Evolutionary conservation across 1,139 yeast genomes (phyloP), one percentile per base, ranked within the genome.

Genomic region (Arxiozyma bovina): DNA sequence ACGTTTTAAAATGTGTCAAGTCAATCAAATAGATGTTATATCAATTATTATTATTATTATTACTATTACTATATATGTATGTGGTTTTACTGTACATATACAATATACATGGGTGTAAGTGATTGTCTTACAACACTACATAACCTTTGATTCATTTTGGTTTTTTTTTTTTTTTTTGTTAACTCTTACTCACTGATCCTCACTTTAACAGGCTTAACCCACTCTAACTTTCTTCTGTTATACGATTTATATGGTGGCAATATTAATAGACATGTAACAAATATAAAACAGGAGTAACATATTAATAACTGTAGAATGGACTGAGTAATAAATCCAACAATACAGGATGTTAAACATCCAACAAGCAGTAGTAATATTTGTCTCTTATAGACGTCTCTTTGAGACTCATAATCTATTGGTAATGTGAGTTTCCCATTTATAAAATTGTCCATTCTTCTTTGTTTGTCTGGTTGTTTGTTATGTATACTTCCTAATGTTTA

Each of bases 381-480:
- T 38, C 62, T 52, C 30, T 49, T 51, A 21, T 55, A 60, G 20
- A 62, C 54, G 17, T 45, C 50, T 46, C 54, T 54, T 54, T 67
- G 71, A 15, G 65, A 58, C 45, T 60, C 62, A 52, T 63, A 67
- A 52, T 67, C 71, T n/a, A 67, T 60, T 22, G 71, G 70, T 40
- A 66, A 62, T 17, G 60, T 59, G 45, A 66, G 53, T 48, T 59
- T 60, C 38, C 55, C 60, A 22, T 54, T 55, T 34, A 66, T 27
- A 38, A 66, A 69, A 46, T 62, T 61, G 18, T 66, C 50, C 41
- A 65, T 21, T 38, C 44, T 47, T 30, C 34, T 42, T 50, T 46
- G 46, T 17, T n/a, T 50, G n/a, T 41, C 30, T 22, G 38, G 41
- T 25, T 20, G 18, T 34, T 59, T 60, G 34, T 56, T 61, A 22